Percentiles rank a stretch among this genome's conserved stretches.
Evolutionary conservation across 2,329 filamentous ascomycete genomes (phyloP).

Genomic region (Penicillium frequentans): DNA sequence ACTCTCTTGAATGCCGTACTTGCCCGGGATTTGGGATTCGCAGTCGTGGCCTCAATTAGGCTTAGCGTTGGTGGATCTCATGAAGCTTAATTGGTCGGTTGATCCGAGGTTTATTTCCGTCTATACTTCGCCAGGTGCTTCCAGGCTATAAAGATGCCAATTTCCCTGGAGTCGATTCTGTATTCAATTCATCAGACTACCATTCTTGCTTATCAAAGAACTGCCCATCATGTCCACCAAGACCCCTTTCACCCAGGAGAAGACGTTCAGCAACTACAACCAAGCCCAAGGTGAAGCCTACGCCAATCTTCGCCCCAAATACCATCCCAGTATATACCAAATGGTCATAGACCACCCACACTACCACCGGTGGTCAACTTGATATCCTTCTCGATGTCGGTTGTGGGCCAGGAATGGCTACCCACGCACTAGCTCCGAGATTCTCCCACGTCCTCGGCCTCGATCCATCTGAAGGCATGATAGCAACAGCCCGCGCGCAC

Average conservation of each 20-base stretch:
- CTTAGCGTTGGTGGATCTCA: background rate
- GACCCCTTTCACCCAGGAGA: constrained; percentile 7
- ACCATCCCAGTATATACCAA: constrained; percentile 50
- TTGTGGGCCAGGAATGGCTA: constrained; percentile 56
- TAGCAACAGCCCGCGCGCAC: constrained; percentile 45
- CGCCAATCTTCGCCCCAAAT: constrained; percentile 50
- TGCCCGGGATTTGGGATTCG: background rate
- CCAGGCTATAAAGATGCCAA: background rate
- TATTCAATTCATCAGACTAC: background rate
- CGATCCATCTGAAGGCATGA: constrained; percentile 57
- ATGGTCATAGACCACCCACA: constrained; percentile 49
- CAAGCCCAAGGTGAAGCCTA: constrained; percentile 27
- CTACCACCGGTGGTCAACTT: constrained; percentile 45
- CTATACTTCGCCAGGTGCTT: background rate
- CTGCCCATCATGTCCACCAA: background rate
- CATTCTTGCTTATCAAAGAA: background rate
- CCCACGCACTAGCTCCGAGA: constrained; percentile 45
- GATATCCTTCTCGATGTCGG: constrained; percentile 55
- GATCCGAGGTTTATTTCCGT: background rate
- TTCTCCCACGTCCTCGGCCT: constrained; percentile 52
- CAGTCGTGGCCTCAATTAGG: background rate
- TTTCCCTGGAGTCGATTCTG: background rate
- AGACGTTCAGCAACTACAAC: constrained; percentile 22
- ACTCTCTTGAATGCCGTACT: background rate
- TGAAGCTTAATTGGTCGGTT: background rate